Base-by-base conservation (phyloP, 495 filamentous ascomycete species). In the Baudoinia panamericana region DNA sequence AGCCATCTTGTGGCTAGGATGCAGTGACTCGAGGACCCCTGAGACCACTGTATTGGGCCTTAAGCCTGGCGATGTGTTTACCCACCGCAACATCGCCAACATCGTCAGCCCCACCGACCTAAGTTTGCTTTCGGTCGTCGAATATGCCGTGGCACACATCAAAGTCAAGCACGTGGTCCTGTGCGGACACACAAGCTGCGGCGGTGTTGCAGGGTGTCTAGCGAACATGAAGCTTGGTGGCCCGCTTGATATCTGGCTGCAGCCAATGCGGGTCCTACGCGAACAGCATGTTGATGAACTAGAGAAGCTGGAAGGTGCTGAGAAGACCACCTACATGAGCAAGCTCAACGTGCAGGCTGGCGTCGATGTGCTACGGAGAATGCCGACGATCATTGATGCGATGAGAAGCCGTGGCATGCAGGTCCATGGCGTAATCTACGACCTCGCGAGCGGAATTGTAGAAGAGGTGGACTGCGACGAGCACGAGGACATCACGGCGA, bases 41-140 rank as follows among this genome's bases (percentile, higher is more conserved):
- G 86, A 94, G 58, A 93, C 85, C 9, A 86, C 79, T 40, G 65
- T 94, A 51, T 69, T 86, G 4, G 75, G 76, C 48, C 70, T 86
- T 31, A 67, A 84, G 44, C 85, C 85, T 3, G 86, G 86, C 49
- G 84, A 94, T 51, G 77, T 93, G 49, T 94, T 94, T 60, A 79
- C 84, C 39, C 86, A 93, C 69, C 82, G 86, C 58, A 93, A 93
- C 68, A 90, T 94, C 60, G 86, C 84, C 58, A 94, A 94, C 65
- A 70, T 90, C 60, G 59, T 94, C 36, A 75, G 77, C 41, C 66
- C 79, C 10, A 73, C 72, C 52, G 86, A 94, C 59, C 70, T 92
- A 53, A 81, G 70, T 63, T 75, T 77, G 26, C 63, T 71, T 12
- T 70, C 73, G 40, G 86, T 90, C n/a, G 76, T 94, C 64, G 78